phyloP scores from a whole-genome alignment of 2,329 filamentous ascomycete genomes.

The Botryosphaeria dothidea region DNA sequence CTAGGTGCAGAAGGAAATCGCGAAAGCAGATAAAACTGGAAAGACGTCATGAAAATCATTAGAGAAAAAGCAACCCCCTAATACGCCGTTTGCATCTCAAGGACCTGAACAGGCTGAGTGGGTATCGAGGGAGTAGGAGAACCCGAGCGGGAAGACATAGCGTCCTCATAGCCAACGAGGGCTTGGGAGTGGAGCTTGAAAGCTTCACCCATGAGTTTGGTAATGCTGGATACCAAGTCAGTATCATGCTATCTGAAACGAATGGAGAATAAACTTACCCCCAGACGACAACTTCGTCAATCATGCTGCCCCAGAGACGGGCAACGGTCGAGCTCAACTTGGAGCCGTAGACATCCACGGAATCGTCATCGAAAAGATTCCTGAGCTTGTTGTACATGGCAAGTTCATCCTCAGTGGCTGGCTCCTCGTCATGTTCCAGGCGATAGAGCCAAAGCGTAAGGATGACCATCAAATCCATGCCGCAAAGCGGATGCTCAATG shows the following conservation, averaged over 20 bases:
- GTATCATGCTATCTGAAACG: slow-evolving; percentile 41
- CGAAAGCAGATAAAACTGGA: background rate
- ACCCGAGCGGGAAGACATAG: slow-evolving; percentile 53
- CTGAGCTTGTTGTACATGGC: slow-evolving; percentile 92
- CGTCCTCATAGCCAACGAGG: slow-evolving; percentile 90
- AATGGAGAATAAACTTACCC: slow-evolving; percentile 69
- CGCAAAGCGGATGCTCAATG: slow-evolving; percentile 94
- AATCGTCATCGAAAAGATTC: slow-evolving; percentile 86
- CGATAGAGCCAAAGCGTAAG: slow-evolving; percentile 98
- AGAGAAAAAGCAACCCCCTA: slow-evolving; percentile 24
- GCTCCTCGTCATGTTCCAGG: slow-evolving; percentile 97
- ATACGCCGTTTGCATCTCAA: slow-evolving; percentile 47
- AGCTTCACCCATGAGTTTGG: slow-evolving; percentile 94
- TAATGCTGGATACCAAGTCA: slow-evolving; percentile 70
- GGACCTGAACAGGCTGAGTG: slow-evolving; percentile 40
- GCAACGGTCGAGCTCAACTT: slow-evolving; percentile 95
- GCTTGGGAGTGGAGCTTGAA: slow-evolving; percentile 97
- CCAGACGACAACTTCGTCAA: slow-evolving; percentile 98
- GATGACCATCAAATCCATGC: slow-evolving; percentile 96
- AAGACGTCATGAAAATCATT: slow-evolving; percentile 20
- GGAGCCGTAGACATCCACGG: slow-evolving; percentile 75
- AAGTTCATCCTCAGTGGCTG: slow-evolving; percentile 78
- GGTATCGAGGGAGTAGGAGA: slow-evolving; percentile 44
- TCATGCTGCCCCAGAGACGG: slow-evolving; percentile 94
- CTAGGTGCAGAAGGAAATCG: slow-evolving; percentile 14